phyloP scores from a whole-genome alignment of 768 basidiomycete species.

The Lactarius sp. region DNA sequence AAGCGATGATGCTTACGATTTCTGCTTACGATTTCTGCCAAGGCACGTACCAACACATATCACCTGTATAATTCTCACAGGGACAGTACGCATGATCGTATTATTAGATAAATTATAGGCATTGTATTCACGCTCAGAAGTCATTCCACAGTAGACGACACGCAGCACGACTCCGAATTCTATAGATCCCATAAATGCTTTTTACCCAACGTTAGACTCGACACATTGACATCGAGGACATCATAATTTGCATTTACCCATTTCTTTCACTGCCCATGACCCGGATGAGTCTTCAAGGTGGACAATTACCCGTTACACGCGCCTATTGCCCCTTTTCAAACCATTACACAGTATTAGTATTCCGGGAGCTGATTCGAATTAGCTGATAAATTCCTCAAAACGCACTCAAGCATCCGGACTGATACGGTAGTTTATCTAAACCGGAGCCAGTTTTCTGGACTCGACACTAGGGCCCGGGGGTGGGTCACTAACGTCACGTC shows the following conservation, averaged over 20 bases:
- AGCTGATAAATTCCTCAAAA: no score
- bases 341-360: no score
- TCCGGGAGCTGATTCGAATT: no score
- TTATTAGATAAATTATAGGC: constrained; percentile 17
- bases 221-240: neutral
- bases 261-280: no score
- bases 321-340: no score
- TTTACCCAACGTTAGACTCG: neutral
- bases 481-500: no score
- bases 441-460: no score
- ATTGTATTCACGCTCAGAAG: neutral
- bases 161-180: neutral
- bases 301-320: no score
- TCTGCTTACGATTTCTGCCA: neutral
- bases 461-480: no score
- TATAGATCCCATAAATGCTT: neutral
- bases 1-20: neutral
- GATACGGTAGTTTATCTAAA: no score
- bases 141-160: neutral
- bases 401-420: no score
- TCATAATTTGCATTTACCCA: neutral
- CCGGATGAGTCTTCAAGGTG: no score
- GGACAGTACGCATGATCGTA: constrained; percentile 1
- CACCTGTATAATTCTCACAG: neutral
- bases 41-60: neutral